phyloP scores from a whole-genome alignment of 1,139 yeast genomes.

The Yamadazyma trypodendri region DNA sequence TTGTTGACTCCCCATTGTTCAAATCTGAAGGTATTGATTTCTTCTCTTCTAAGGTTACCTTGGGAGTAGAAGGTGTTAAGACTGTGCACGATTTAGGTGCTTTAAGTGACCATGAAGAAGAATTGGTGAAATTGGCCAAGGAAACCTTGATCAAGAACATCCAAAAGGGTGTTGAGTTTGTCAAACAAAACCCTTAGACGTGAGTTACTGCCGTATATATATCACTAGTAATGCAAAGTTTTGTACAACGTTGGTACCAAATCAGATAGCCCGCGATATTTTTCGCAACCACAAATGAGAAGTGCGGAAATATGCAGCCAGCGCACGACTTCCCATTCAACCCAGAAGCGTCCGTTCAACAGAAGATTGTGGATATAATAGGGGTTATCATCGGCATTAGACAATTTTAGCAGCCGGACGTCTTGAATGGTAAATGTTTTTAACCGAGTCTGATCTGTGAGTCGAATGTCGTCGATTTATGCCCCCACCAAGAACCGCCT shows the following conservation, averaged over 20 bases:
- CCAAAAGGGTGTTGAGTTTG: constrained; percentile 58
- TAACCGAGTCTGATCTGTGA: too few species aligned
- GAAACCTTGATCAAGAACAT: constrained; percentile 58
- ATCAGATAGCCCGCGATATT: too few species aligned
- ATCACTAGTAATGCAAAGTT: too few species aligned
- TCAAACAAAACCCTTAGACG: constrained; percentile 48
- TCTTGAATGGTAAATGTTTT: too few species aligned
- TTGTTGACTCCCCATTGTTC: constrained; percentile 50
- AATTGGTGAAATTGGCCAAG: constrained; percentile 52
- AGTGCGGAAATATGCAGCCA: neutral
- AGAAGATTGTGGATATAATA: neutral
- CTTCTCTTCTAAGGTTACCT: constrained; percentile 65
- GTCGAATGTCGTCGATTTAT: too few species aligned
- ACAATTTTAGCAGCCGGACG: neutral
- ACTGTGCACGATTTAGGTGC: constrained; percentile 56
- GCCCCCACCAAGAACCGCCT: too few species aligned
- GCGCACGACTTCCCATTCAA: neutral
- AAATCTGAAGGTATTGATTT: constrained; percentile 52
- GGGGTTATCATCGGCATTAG: neutral
- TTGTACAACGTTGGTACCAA: too few species aligned
- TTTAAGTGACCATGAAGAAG: constrained; percentile 57
- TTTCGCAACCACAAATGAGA: constrained; percentile 2
- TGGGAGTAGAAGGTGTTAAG: constrained; percentile 58
- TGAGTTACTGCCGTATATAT: too few species aligned
- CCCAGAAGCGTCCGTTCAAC: neutral